A percentile compares a stretch with the other conserved stretches of the same genome.
These are phyloP conservation scores for Uronychia setigera DNA, from an alignment of 73 alveolate species.

Conservation along the genomic window DNA sequence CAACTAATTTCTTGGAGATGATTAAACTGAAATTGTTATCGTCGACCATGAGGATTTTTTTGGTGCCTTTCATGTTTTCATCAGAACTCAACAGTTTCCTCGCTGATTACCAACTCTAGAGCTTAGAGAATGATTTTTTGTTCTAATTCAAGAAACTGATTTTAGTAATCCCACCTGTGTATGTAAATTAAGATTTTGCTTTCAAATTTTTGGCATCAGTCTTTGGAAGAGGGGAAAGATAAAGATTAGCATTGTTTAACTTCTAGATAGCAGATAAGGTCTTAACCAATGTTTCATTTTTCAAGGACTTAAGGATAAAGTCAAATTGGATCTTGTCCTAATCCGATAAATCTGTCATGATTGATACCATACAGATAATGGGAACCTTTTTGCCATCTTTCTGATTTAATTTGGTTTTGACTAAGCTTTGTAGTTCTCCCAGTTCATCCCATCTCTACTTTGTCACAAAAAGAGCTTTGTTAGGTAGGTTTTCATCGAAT, in stretches of 20 bases:
- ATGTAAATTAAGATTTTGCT: neutral
- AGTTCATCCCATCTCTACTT: neutral
- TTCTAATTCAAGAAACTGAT: no score
- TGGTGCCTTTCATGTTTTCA: neutral
- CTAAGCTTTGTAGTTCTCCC: neutral
- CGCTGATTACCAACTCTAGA: neutral
- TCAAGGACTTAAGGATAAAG: neutral
- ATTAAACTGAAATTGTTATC: neutral
- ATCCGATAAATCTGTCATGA: neutral
- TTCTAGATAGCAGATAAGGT: neutral
- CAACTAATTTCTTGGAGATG: neutral
- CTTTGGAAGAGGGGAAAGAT: neutral
- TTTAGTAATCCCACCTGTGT: no score
- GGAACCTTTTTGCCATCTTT: neutral
- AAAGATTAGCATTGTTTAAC: neutral
- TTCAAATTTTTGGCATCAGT: neutral
- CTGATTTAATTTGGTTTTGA: neutral
- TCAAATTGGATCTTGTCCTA: neutral
- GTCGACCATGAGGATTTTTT: neutral
- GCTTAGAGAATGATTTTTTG: no score
- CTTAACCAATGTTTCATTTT: neutral
- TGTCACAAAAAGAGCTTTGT: neutral
- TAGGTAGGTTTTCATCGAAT: neutral
- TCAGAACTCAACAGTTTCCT: neutral
- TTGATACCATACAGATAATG: neutral